Evolutionary conservation across 1,284 basidiomycete genomes (phyloP).

Genomic region (Melampsora americana): DNA sequence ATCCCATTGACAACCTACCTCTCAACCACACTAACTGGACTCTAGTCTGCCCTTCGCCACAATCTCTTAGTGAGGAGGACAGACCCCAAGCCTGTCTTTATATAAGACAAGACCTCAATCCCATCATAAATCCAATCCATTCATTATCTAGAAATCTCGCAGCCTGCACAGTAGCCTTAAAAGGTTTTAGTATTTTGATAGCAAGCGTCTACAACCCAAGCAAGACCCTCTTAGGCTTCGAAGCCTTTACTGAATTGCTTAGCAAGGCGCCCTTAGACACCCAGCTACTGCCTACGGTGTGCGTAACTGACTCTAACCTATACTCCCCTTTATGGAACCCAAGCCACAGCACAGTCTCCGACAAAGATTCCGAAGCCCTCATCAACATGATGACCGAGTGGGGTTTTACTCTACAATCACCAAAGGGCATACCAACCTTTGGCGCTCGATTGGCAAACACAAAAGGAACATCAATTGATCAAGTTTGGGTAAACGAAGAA

Average conservation of each 20-base stretch:
- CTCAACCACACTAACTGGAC: slow-evolving; percentile 5
- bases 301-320: slow-evolving; percentile 14
- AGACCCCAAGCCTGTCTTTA: slow-evolving; percentile 13
- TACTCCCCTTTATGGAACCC: slow-evolving; percentile 4
- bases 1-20: background rate
- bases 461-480: slow-evolving; percentile 2
- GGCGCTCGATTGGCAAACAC: background rate
- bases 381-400: background rate
- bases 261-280: background rate
- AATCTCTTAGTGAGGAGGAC: no score
- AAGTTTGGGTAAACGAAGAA: slow-evolving; percentile 16
- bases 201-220: slow-evolving; percentile 3
- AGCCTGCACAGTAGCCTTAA: background rate
- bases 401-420: background rate
- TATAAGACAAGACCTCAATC: slow-evolving; percentile 1
- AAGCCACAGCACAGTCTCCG: background rate
- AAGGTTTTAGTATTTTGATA: background rate
- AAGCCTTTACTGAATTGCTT: background rate
- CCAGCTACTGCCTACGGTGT: background rate
- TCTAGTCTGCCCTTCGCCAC: background rate
- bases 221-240: background rate
- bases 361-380: background rate
- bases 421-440: slow-evolving; percentile 19
- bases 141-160: background rate
- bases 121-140: background rate